Evolutionary conservation across 73 alveolate genomes (phyloP), one percentile per base, ranked within the genome.

Genomic region (Paramecium biaurelia): DNA sequence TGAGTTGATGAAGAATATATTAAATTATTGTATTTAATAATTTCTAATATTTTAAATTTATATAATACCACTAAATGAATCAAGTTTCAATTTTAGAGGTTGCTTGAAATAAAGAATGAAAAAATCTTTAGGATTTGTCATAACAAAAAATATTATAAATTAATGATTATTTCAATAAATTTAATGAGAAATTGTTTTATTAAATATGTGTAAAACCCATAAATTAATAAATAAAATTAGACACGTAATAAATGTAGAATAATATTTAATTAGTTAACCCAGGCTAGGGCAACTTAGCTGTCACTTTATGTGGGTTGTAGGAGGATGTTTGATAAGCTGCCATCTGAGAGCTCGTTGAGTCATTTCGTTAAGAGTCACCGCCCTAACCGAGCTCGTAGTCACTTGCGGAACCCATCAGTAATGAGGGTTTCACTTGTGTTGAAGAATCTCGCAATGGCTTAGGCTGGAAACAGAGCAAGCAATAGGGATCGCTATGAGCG

Each of bases 71-170:
- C 76, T 85, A 38, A 10, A 38, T 7, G 3, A 38, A 38, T 38
- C 8, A 38, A 7, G 7, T 38, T 38, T 7, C n/a, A 38, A 2
- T 38, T 38, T 38, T n/a, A n/a, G n/a, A n/a, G n/a, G n/a, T n/a
- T n/a, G n/a, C n/a, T n/a, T n/a, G n/a, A n/a, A n/a, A n/a, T n/a
- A n/a, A n/a, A n/a, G 47, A 7, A 10, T 38, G 0, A 7, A 38
- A 7, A 38, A 7, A 2, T 38, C 14, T 4, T 38, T 7, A 93
- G 93, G 18, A 95, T 96, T n/a, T 28, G 97, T 96, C 32, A 88
- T 70, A 35, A 95, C 89, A 85, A 93, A 93, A 97, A 92, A 96
- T 30, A 96, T 96, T 42, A 95, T 93, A 26, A 95, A 94, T 11
- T 95, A 53, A 6, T 98, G 97, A 89, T 93, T 96, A 23, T 92